Percentiles rank a stretch among this genome's conserved stretches.
These are phyloP conservation scores for Gossypium laxum DNA, from an alignment of 441 rosid species.

Conservation along the genomic window DNA sequence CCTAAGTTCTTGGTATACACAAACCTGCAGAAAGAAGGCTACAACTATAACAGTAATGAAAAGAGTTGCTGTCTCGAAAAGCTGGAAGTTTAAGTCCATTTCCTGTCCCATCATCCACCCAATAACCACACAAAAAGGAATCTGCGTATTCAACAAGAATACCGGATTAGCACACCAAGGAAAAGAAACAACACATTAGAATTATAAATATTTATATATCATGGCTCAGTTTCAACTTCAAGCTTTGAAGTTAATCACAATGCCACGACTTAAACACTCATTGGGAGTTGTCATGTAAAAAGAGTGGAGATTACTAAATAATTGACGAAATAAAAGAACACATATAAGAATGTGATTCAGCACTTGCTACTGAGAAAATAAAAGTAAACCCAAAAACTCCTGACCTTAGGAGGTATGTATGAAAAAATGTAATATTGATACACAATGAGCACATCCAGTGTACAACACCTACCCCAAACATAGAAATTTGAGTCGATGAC, in stretches of 20 bases:
- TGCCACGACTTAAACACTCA: not conserved
- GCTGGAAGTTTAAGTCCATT: slow-evolving; percentile 78
- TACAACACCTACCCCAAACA: slow-evolving; percentile 59
- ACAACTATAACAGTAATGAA: slow-evolving; percentile 85
- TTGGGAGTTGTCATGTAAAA: not conserved
- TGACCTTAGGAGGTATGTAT: not conserved
- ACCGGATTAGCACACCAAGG: not conserved
- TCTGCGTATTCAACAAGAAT: slow-evolving; percentile 31
- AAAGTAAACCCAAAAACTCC: not conserved
- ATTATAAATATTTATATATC: not conserved
- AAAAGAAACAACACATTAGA: not conserved
- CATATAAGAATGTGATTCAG: not conserved
- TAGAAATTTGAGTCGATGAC: slow-evolving; percentile 80
- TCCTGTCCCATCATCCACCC: slow-evolving; percentile 47
- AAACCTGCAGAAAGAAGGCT: slow-evolving; percentile 82
- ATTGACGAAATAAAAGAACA: not conserved
- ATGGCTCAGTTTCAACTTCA: not conserved
- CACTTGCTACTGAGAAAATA: not conserved
- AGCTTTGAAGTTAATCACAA: not conserved
- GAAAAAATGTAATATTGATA: not conserved
- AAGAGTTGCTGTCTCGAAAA: slow-evolving; percentile 81
- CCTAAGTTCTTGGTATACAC: slow-evolving; percentile 1
- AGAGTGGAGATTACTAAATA: not conserved
- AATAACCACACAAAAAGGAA: slow-evolving; percentile 86
- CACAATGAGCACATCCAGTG: not conserved